Evolutionary conservation across 2,329 filamentous ascomycete species (phyloP), one percentile per base, ranked within the genome.

Genomic region (Ophiostoma sp.): DNA sequence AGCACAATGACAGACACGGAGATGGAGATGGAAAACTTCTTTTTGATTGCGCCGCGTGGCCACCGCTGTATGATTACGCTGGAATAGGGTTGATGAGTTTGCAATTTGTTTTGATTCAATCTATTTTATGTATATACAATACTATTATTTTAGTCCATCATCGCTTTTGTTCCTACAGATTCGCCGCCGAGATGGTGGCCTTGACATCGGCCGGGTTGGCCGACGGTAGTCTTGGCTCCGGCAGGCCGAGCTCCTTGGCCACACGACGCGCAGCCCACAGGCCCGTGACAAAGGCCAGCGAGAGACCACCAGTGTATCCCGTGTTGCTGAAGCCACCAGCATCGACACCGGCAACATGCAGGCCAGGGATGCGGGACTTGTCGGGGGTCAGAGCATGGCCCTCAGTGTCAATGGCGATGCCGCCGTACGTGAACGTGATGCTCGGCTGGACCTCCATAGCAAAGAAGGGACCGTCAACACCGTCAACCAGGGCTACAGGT

Each of bases 381-480:
- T 55, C 48, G 25, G 25, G 17, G 7, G 66, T 69, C 15, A 69
- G 66, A 19, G 66, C 66, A 11, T 55, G 45, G 48, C 42, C 66
- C 28, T 69, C 42, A 3, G 42, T n/a, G 45, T 69, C 66, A 17
- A 69, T 55, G 28, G 42, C 48, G 11, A 69, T 69, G 66, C 66
- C 66, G 31, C 66, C 66, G 31, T 69, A 69, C 7, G 66, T 69
- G 4, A 69, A 55, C 9, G 66, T 69, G 8, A 69, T 50, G 28
- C 66, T 69, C 8, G 66, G 66, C 66, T 69, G 66, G 6, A 69
- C 66, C 45, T 69, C 66, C 66, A 69, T 55, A 31, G 66, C 66
- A n/a, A 36, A 69, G 31, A 52, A 69, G 3, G 66, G 66, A 5
- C 45, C 66, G 12, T 50, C 66, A 11, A 52, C 50, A 17, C 48